phyloP scores from a whole-genome alignment of 106 monocot species.

The Dendrobium catenatum region DNA sequence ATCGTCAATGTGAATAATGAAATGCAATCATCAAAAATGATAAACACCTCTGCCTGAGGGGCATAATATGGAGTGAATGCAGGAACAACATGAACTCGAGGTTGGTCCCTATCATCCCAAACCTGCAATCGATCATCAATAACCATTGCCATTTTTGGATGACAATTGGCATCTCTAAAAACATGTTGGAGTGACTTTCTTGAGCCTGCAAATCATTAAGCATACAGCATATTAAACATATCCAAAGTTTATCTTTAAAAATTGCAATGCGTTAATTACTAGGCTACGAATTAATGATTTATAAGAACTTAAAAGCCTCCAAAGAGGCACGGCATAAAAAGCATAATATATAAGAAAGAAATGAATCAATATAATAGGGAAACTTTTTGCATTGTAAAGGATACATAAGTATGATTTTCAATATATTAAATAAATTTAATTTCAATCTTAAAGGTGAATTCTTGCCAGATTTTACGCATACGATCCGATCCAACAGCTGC shows the following conservation, averaged over 20 bases:
- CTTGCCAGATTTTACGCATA: slow-evolving; percentile 89
- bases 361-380: not conserved
- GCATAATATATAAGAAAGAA: not conserved
- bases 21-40: not conserved
- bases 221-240: not conserved
- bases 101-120: slow-evolving; percentile 91
- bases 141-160: slow-evolving; percentile 95
- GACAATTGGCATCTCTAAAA: slow-evolving; percentile 68
- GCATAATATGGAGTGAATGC: slow-evolving; percentile 93
- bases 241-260: not conserved
- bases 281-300: not conserved
- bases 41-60: slow-evolving; percentile 82
- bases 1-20: not conserved
- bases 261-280: not conserved
- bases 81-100: slow-evolving; percentile 92
- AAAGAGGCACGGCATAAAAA: not conserved
- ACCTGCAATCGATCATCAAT: slow-evolving; percentile 88
- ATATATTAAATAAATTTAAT: not conserved
- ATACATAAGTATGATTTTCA: not conserved
- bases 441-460: slow-evolving; percentile 2
- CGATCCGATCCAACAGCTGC: slow-evolving; percentile 62
- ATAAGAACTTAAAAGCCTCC: not conserved
- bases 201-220: slow-evolving; percentile 28
- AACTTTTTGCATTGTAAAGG: not conserved
- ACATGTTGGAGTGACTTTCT: slow-evolving; percentile 79